phyloP scores from a whole-genome alignment of 2,329 filamentous ascomycete species.

The Pseudogymnoascus verrucosus region DNA sequence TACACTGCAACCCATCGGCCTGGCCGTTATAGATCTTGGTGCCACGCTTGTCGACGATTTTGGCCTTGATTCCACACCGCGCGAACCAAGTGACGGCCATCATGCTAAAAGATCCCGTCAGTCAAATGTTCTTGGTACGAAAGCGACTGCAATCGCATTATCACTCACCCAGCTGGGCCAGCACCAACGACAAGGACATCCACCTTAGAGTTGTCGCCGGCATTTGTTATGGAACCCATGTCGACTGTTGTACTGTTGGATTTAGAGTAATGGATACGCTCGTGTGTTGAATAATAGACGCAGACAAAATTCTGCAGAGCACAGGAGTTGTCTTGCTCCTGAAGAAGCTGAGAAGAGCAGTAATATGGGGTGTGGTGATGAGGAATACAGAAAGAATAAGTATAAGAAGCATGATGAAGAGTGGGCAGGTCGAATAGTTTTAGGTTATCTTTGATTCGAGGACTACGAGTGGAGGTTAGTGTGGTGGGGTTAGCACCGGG shows the following conservation, averaged over 20 bases:
- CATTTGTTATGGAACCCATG: background rate
- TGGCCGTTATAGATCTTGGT: constrained; percentile 30
- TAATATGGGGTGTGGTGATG: background rate
- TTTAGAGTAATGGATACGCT: background rate
- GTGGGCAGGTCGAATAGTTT: background rate
- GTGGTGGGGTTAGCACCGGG: background rate
- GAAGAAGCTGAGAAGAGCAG: background rate
- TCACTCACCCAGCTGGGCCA: constrained; percentile 35
- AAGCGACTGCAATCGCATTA: background rate
- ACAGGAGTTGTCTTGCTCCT: background rate
- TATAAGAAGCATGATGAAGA: background rate
- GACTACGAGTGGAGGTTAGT: background rate
- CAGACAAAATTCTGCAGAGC: background rate
- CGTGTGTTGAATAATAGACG: background rate
- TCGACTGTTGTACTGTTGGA: background rate
- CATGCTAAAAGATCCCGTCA: constrained; percentile 23
- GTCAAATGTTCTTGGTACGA: background rate
- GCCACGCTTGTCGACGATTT: constrained; percentile 39
- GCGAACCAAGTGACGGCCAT: constrained; percentile 44
- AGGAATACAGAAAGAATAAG: background rate
- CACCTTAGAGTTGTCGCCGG: constrained; percentile 25
- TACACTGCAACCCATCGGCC: constrained; percentile 52
- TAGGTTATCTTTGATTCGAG: background rate
- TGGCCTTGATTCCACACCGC: constrained; percentile 38
- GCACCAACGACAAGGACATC: constrained; percentile 44